Evolutionary conservation across 805 yeast genomes (phyloP), one percentile per base, ranked within the genome.

Genomic region (Yueomyces sinensis): DNA sequence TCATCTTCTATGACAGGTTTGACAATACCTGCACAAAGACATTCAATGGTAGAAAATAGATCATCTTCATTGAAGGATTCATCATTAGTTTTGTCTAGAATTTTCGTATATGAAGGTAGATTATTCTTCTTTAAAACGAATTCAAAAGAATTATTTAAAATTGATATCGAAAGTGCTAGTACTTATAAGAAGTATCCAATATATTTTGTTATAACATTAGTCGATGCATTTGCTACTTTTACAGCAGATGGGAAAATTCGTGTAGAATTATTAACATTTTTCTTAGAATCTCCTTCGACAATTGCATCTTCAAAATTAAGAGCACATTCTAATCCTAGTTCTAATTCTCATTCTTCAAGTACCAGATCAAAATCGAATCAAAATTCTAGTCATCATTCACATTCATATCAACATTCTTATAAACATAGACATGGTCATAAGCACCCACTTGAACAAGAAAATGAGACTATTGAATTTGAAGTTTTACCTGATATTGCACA

Each of bases 361-460:
- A n/a, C n/a, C n/a, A n/a, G n/a, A n/a, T n/a, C n/a, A n/a, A n/a
- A n/a, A n/a, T n/a, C n/a, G n/a, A n/a, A n/a, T n/a, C n/a, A n/a
- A n/a, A n/a, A n/a, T n/a, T n/a, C n/a, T n/a, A n/a, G n/a, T n/a
- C n/a, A n/a, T n/a, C n/a, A n/a, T n/a, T n/a, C n/a, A n/a, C n/a
- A n/a, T n/a, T n/a, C n/a, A n/a, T n/a, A n/a, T n/a, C n/a, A n/a
- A n/a, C n/a, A n/a, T n/a, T n/a, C n/a, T n/a, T n/a, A n/a, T n/a
- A n/a, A n/a, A n/a, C n/a, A n/a, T n/a, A n/a, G n/a, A n/a, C 9
- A 11, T 7, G 11, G 41, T 5, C 32, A 35, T 1, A 58, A 61
- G 41, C 63, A 61, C 3, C 48, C 59, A 39, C 59, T 80, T 14
- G 60, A 74, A 22, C 79, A 81, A 52, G 75, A 72, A 54, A 74